Percentiles rank a stretch among this genome's conserved stretches.
Conservation (phyloP, 2,329 filamentous ascomycete species). For the Alternaria angustiovoidea region DNA sequence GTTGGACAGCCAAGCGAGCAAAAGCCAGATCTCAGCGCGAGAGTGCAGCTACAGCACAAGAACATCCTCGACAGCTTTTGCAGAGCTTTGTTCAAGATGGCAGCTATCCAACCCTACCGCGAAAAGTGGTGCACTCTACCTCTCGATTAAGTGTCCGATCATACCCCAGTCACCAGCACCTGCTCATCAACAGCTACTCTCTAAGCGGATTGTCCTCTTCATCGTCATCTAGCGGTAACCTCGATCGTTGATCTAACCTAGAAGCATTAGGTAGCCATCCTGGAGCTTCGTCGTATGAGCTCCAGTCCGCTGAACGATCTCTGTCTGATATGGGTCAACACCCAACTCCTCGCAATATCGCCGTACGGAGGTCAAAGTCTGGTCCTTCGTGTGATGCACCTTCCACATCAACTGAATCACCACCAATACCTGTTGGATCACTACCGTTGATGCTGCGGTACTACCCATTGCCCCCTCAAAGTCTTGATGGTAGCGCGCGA, state of each 20-base stretch:
- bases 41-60: conserved; percentile 23
- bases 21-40: conserved; percentile 27
- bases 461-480: background rate
- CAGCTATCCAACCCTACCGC: conserved; percentile 18
- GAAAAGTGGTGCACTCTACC: conserved; percentile 13
- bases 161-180: conserved; percentile 25
- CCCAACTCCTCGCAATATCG: conserved; percentile 16
- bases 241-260: conserved; percentile 17
- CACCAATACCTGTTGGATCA: conserved; percentile 12
- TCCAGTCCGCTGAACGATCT: conserved; percentile 2
- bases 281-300: conserved; percentile 2
- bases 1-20: conserved; percentile 32
- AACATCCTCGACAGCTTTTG: conserved; percentile 18
- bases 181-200: conserved; percentile 23
- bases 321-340: conserved; percentile 25
- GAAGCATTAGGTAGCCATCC: conserved; percentile 2
- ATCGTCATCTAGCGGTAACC: background rate
- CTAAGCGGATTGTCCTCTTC: conserved; percentile 10
- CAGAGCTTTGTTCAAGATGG: conserved; percentile 14
- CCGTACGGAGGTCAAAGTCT: conserved; percentile 20
- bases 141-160: conserved; percentile 15
- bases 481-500: background rate
- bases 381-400: conserved; percentile 21
- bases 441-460: background rate
- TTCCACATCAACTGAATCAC: conserved; percentile 8